Conservation (phyloP, 2,329 filamentous ascomycete species). For the Herpotrichia juniperi region DNA sequence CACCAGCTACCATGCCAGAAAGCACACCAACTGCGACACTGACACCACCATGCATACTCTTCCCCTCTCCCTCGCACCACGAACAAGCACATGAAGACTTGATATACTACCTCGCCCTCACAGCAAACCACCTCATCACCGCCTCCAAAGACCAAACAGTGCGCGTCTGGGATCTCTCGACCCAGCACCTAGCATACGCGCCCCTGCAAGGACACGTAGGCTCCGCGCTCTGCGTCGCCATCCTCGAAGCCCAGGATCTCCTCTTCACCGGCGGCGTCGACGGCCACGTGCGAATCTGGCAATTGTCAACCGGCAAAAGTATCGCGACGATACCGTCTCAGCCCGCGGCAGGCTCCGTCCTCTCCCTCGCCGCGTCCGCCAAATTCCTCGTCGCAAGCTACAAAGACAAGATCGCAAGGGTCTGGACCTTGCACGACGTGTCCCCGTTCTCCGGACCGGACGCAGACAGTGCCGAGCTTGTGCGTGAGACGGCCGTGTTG, state of each 20-base stretch:
- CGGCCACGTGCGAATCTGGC: conserved; percentile 14
- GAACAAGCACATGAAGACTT: conserved; percentile 11
- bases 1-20: background rate
- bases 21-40: background rate
- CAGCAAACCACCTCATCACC: conserved; percentile 9
- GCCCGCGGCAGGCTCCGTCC: background rate
- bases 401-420: conserved; percentile 14
- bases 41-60: background rate
- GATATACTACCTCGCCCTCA: conserved; percentile 14
- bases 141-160: conserved; percentile 12
- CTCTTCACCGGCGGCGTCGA: conserved; percentile 26
- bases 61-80: conserved; percentile 4
- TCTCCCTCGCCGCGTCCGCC: background rate
- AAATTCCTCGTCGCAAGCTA: conserved; percentile 12
- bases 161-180: conserved; percentile 17
- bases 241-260: conserved; percentile 15
- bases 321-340: background rate
- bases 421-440: conserved; percentile 8
- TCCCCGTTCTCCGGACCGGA: no score
- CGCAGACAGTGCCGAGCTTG: background rate
- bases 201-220: conserved; percentile 5
- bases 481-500: background rate
- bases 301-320: conserved; percentile 15
- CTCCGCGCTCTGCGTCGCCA: conserved; percentile 12
- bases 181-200: conserved; percentile 1